Conservation (phyloP, 257 asterid genomes). For the Linderniella brevidens region DNA sequence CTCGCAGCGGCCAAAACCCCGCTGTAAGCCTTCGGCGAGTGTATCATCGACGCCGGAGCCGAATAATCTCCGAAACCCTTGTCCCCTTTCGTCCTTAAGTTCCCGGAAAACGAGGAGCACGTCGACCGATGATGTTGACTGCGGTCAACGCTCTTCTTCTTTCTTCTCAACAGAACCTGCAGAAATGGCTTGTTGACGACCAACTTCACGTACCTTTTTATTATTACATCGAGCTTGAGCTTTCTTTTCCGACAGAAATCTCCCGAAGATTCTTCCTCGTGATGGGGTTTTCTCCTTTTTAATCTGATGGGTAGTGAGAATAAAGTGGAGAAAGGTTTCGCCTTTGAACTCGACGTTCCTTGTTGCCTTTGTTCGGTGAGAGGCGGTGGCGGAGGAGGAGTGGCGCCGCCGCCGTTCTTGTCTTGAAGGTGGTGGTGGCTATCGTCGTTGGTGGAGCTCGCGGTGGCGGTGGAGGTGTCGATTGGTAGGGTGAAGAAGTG, state of each 20-base stretch:
- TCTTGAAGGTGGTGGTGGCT: constrained; percentile 6
- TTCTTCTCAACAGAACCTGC: constrained; percentile 16
- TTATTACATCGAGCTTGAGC: constrained; percentile 27
- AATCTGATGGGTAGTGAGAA: too few species aligned
- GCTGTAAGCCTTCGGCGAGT: constrained; percentile 51
- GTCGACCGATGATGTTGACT: constrained; percentile 12
- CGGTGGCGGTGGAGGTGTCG: constrained; percentile 8
- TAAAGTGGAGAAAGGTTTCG: too few species aligned
- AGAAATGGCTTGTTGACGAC: constrained; percentile 50
- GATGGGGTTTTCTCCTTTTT: too few species aligned
- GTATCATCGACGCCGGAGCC: constrained; percentile 58
- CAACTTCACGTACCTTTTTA: constrained; percentile 40
- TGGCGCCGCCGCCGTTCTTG: too few species aligned
- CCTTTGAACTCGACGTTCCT: constrained; percentile 11
- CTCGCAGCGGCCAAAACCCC: constrained; percentile 38
- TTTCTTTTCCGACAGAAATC: constrained; percentile 33
- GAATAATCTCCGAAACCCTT: constrained; percentile 22
- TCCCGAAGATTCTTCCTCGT: too few species aligned
- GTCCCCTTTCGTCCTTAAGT: constrained; percentile 23
- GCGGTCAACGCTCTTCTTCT: constrained; percentile 12
- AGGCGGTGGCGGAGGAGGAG: too few species aligned
- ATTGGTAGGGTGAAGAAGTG: constrained; percentile 31
- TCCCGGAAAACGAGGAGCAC: constrained; percentile 35
- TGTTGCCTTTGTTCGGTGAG: too few species aligned
- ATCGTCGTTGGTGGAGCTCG: constrained; percentile 6